Evolutionary conservation across 441 rosid genomes (phyloP).

Genomic region (Oxalis stricta): DNA sequence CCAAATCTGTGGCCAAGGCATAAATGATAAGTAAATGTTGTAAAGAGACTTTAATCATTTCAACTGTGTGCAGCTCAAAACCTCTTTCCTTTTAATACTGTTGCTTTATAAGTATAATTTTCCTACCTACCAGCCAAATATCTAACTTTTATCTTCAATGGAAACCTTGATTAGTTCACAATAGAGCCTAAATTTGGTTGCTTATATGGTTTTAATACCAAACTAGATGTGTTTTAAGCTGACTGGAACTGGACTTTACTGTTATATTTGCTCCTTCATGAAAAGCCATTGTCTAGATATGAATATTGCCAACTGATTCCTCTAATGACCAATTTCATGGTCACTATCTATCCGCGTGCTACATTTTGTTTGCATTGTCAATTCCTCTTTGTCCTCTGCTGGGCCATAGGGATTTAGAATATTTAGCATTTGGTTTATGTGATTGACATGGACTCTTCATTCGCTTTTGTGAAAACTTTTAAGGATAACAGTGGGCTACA

Average conservation of each 20-base stretch:
- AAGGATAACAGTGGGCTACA: too few species aligned
- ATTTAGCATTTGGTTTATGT: neutral
- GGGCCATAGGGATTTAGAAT: neutral
- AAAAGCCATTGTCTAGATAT: too few species aligned
- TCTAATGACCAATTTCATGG: neutral
- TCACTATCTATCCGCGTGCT: neutral
- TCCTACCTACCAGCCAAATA: constrained; percentile 6
- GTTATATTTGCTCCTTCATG: too few species aligned
- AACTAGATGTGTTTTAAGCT: too few species aligned
- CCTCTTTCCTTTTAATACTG: constrained; percentile 9
- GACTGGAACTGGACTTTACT: too few species aligned
- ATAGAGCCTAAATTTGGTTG: neutral
- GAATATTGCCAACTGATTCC: too few species aligned
- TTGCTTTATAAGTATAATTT: too few species aligned
- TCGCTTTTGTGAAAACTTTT: neutral
- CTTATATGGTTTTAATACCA: too few species aligned
- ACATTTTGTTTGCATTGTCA: neutral
- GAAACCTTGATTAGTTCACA: neutral
- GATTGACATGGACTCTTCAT: neutral
- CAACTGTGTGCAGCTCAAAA: constrained; percentile 18
- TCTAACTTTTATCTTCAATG: constrained; percentile 2
- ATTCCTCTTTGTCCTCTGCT: neutral
- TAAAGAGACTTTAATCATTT: constrained; percentile 17
- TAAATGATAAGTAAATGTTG: constrained; percentile 11
- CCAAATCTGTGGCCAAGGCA: constrained; percentile 20